Evolutionary conservation across 75 land plant genomes (phyloP).

Genomic region (Pinus tabuliformis): DNA sequence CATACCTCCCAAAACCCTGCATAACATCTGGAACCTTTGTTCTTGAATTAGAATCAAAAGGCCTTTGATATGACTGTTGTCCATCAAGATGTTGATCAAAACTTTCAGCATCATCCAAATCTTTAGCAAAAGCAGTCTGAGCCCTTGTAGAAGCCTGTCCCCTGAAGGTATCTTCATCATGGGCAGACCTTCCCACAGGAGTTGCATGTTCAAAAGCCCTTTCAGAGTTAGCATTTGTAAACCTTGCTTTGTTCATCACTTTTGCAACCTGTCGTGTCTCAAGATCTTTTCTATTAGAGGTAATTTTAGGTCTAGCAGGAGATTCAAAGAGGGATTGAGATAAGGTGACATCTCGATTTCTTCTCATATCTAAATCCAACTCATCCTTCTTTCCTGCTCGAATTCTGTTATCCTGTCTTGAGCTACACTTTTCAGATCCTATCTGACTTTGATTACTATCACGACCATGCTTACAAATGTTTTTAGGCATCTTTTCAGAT

Average conservation of each 20-base stretch:
- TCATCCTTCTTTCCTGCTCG: background rate
- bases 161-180: too few relatives aligned
- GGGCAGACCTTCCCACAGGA: background rate
- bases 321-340: background rate
- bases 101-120: slow-evolving; percentile 1
- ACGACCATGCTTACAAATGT: too few relatives aligned
- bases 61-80: slow-evolving; percentile 14
- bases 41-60: slow-evolving; percentile 10
- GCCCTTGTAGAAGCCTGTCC: background rate
- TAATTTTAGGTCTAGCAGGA: background rate
- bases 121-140: background rate
- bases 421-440: background rate
- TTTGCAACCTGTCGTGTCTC: background rate
- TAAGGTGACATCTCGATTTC: background rate
- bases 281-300: slow-evolving; percentile 1
- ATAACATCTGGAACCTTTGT: slow-evolving; percentile 1
- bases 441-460: background rate
- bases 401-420: background rate
- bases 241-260: background rate
- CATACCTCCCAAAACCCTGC: slow-evolving; percentile 13
- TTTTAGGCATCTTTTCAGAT: too few relatives aligned
- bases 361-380: background rate
- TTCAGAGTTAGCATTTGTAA: background rate
- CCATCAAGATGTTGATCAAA: background rate
- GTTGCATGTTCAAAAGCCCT: background rate